A percentile compares a stretch with the other conserved stretches of the same genome.
phyloP scores from a whole-genome alignment of 2,329 filamentous ascomycete species.

The Lachnellula occidentalis region DNA sequence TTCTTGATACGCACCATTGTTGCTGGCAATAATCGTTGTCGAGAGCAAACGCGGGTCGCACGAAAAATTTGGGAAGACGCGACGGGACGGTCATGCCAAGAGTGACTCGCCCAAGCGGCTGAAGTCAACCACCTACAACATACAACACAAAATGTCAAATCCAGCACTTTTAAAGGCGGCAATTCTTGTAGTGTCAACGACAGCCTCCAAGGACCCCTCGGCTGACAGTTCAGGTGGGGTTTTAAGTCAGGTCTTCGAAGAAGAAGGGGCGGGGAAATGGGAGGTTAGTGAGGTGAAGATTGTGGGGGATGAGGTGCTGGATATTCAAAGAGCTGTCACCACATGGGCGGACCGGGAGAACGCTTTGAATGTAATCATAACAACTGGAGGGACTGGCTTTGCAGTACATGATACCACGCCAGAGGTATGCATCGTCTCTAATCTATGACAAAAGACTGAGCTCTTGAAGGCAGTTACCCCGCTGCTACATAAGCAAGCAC shows the following conservation, averaged over 20 bases:
- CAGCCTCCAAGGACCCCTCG: slow-evolving; percentile 71
- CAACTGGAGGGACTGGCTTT: slow-evolving; percentile 92
- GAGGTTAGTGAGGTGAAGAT: slow-evolving; percentile 63
- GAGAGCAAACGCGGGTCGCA: slow-evolving; percentile 36
- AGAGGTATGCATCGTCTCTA: slow-evolving; percentile 53
- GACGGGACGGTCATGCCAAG: background rate
- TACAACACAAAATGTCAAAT: slow-evolving; percentile 32
- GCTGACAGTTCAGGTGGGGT: slow-evolving; percentile 68
- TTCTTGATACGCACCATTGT: slow-evolving; percentile 94
- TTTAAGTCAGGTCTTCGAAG: slow-evolving; percentile 63
- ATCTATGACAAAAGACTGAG: background rate
- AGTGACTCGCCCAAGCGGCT: background rate
- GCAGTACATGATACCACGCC: slow-evolving; percentile 79
- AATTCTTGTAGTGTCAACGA: slow-evolving; percentile 86
- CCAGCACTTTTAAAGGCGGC: slow-evolving; percentile 56
- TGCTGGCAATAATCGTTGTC: background rate
- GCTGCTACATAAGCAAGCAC: slow-evolving; percentile 77
- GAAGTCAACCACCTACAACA: slow-evolving; percentile 8
- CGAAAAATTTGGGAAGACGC: slow-evolving; percentile 13
- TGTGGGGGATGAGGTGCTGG: slow-evolving; percentile 67
- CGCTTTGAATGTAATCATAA: slow-evolving; percentile 70
- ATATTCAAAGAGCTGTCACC: slow-evolving; percentile 70
- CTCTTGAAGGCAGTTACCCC: slow-evolving; percentile 62
- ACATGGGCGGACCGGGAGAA: slow-evolving; percentile 65
- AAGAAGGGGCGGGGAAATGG: slow-evolving; percentile 68